Base-by-base conservation (phyloP, 768 basidiomycete species). In the Lactarius vividus region DNA sequence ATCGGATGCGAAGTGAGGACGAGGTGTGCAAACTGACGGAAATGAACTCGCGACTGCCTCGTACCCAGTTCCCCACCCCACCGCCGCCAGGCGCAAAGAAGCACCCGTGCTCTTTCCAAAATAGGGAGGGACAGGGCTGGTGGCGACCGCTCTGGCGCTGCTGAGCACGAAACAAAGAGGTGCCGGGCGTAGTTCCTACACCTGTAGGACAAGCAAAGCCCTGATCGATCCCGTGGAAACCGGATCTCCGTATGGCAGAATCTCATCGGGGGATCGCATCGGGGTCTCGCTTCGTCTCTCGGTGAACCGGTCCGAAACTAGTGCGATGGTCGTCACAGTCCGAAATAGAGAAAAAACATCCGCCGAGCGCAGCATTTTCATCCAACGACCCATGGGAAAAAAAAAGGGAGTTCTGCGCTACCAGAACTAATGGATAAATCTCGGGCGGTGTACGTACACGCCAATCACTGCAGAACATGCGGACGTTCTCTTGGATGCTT, bases 81-180 rank as follows among this genome's bases (percentile, higher is more conserved):
- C 46, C 55, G 20, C 44, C 56, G 20, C 44, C 61, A 44, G 62
- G 62, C 62, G 62, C 55, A 63, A 63, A 63, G 62, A 63, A 63
- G 46, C n/a, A 23, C 46, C 0, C 11, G 2, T 13, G 11, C 46
- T 6, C n/a, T 11, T 11, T 3, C 46, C 53, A 7, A 31, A 55
- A 29, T 55, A 28, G 53, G 53, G 16, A 55, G 11, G 18, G 53
- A 54, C 53, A 3, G 53, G 53, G 53, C 53, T 54, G 52, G 53
- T 54, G 53, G 15, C 18, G 29, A 15, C 5, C 29, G 9, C 53
- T 46, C 33, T 35, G 35, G 40, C 63, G 57, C 49, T 46, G 44
- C 23, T 57, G 62, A 23, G 35, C 62, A 49, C 26, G 40, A 55
- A 46, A 57, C 55, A 57, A 63, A 63, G 35, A 57, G 44, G 56